A percentile compares a stretch with the other conserved stretches of the same genome.
phyloP scores from a whole-genome alignment of 192 early-diverging fungal genomes.

The Geranomyces michiganensis region DNA sequence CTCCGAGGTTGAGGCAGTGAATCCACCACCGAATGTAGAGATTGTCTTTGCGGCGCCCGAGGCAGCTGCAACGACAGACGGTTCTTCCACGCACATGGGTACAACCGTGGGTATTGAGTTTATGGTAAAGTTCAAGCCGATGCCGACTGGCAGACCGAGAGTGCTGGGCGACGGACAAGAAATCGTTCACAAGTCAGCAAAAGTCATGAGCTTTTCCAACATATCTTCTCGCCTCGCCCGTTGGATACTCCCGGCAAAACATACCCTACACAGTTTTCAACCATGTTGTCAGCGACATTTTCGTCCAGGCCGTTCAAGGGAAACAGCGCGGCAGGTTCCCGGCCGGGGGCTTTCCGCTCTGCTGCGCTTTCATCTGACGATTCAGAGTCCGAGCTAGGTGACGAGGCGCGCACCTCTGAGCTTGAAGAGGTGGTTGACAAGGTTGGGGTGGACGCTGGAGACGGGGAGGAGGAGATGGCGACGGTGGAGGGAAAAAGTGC shows the following conservation, averaged over 20 bases:
- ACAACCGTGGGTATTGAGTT: constrained; percentile 62
- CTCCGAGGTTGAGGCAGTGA: constrained; percentile 59
- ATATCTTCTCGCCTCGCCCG: no score
- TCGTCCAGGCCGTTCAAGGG: constrained; percentile 68
- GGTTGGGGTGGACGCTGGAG: no score
- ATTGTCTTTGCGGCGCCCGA: constrained; percentile 77
- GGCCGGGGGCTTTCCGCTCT: background rate
- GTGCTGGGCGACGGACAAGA: constrained; percentile 44
- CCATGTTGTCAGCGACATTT: constrained; percentile 75
- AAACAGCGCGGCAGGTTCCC: constrained; percentile 35
- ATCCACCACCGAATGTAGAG: constrained; percentile 53
- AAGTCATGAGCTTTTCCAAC: background rate
- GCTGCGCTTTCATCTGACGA: constrained; percentile 10
- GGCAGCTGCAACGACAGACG: constrained; percentile 76
- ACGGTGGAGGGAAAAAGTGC: constrained; percentile 41
- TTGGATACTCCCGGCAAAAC: background rate
- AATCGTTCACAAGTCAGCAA: background rate
- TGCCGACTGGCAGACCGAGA: constrained; percentile 69
- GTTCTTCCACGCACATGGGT: constrained; percentile 80
- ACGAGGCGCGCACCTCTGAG: background rate
- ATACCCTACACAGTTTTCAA: constrained; percentile 76
- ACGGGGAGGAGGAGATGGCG: background rate
- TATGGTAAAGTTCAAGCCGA: constrained; percentile 75
- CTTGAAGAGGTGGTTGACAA: background rate
- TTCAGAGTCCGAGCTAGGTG: constrained; percentile 2